A percentile compares a stretch with the other conserved stretches of the same genome.
Conservation (phyloP, 164 flowering plant species). For the Litsea cubeba region DNA sequence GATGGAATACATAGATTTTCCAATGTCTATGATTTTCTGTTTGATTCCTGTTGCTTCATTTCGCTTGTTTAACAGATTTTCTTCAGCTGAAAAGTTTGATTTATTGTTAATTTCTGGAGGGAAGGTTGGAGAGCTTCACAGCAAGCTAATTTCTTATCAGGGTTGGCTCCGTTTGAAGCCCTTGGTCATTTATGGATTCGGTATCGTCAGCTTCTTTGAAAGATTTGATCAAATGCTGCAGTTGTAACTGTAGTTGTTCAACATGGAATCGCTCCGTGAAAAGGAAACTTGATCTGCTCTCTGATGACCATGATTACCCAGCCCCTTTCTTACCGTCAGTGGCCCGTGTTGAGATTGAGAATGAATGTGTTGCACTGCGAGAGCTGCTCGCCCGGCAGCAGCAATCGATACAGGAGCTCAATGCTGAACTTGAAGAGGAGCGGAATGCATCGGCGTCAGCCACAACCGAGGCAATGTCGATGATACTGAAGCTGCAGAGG, state of each 20-base stretch:
- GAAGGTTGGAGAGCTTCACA: not conserved
- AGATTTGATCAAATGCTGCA: conserved; percentile 42
- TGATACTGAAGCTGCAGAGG: conserved; percentile 92
- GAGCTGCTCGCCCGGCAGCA: conserved; percentile 73
- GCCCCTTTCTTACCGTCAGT: conserved; percentile 20
- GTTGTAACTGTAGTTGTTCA: conserved; percentile 55
- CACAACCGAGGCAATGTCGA: conserved; percentile 95
- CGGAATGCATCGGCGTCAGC: conserved; percentile 86
- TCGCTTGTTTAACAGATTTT: not conserved
- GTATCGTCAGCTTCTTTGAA: conserved; percentile 24
- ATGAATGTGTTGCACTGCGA: conserved; percentile 66
- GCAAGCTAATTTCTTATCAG: not conserved
- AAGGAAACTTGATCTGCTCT: conserved; percentile 55
- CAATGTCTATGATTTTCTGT: not conserved
- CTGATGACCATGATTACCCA: conserved; percentile 17
- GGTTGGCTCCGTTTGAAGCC: not conserved
- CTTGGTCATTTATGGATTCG: conserved; percentile 39
- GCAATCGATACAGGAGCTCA: conserved; percentile 60
- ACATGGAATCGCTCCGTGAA: conserved; percentile 63
- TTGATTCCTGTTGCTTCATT: not conserved
- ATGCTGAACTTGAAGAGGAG: conserved; percentile 82
- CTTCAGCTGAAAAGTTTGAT: not conserved
- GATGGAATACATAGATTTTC: not conserved
- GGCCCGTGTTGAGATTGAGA: conserved; percentile 70
- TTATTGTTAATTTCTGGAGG: not conserved